These are phyloP conservation scores for Globisporangium camurandrum DNA, from an alignment of 352 stramenopile species.

Conservation along the genomic window DNA sequence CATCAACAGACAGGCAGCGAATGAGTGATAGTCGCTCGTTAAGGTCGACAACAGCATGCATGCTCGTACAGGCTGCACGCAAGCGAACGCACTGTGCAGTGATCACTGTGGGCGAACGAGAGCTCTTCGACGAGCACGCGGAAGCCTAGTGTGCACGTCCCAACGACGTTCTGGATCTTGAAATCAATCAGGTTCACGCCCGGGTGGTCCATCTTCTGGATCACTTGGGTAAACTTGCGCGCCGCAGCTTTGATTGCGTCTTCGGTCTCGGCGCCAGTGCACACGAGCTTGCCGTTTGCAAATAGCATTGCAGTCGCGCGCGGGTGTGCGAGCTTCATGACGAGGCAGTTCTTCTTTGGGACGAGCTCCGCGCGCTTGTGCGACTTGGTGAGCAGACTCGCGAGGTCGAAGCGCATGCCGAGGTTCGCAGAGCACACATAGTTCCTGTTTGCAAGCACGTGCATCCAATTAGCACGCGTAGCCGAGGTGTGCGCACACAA, in stretches of 20 bases:
- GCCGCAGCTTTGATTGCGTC: constrained; percentile 69
- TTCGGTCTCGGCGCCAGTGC: constrained; percentile 62
- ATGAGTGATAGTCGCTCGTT: neutral
- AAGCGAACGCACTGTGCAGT: constrained; percentile 43
- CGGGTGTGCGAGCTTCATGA: constrained; percentile 73
- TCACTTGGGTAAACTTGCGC: constrained; percentile 76
- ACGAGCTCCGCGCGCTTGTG: constrained; percentile 67
- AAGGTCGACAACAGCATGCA: neutral
- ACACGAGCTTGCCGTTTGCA: constrained; percentile 78
- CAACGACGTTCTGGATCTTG: constrained; percentile 83
- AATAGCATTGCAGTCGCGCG: constrained; percentile 79
- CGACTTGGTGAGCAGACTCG: constrained; percentile 64
- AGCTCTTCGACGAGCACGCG: constrained; percentile 78
- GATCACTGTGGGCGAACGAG: constrained; percentile 63
- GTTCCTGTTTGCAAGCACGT: constrained; percentile 29
- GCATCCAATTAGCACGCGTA: neutral
- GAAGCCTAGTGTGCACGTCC: constrained; percentile 59
- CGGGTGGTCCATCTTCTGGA: constrained; percentile 82
- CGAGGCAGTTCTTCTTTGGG: constrained; percentile 81
- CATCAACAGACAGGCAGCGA: neutral
- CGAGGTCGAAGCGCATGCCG: constrained; percentile 75
- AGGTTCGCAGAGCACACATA: constrained; percentile 77
- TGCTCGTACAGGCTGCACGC: neutral
- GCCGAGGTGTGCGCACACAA: neutral
- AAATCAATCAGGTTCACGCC: constrained; percentile 85